Evolutionary conservation across 2,329 filamentous ascomycete species (phyloP), one percentile per base, ranked within the genome.

Genomic region (Capronia americana): DNA sequence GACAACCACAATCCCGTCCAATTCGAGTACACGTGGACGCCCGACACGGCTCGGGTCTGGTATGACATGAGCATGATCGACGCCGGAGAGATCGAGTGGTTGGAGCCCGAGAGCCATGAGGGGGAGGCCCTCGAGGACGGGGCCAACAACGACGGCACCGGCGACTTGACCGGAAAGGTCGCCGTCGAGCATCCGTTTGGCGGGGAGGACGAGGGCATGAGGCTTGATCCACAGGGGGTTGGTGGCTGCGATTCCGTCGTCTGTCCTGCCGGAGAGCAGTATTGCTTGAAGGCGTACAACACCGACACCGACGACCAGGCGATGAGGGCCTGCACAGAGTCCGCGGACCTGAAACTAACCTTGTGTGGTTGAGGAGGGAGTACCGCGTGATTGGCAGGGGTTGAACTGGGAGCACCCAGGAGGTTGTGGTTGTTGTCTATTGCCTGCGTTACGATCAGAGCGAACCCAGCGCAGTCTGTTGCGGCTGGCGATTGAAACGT

Each of bases 11-110:
- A 56, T 8, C 64, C 64, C 48, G 38, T 69, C 51, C 64, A 69
- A 41, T 57, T 69, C 26, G 67, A 67, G 50, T 69, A 55, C 12
- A 57, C 64, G 4, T 64, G 57, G 60, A 50, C 48, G 32, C 17
- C 48, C 8, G 44, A 57, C 6, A 14, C 23, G 23, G 28, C 53
- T 20, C 54, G 60, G 4, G 66, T 64, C 20, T 69, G 61, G 60
- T 69, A 62, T 48, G 67, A 69, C 48, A 57, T 69, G 34, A 69
- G 64, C 61, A 69, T 69, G 67, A 64, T 69, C 51, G 54, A 69
- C 38, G 67, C 64, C 26, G 64, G 64, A 26, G 23, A 56, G 12
- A 51, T 54, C 38, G 58, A 48, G 11, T 67, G 61, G 60, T 32
- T 64, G 46, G 56, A 63, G 17, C 20, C 20, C 20, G 38, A 51